These are phyloP conservation scores for Sporothrix protearum DNA, from an alignment of 2,329 filamentous ascomycete genomes.

Conservation along the genomic window DNA sequence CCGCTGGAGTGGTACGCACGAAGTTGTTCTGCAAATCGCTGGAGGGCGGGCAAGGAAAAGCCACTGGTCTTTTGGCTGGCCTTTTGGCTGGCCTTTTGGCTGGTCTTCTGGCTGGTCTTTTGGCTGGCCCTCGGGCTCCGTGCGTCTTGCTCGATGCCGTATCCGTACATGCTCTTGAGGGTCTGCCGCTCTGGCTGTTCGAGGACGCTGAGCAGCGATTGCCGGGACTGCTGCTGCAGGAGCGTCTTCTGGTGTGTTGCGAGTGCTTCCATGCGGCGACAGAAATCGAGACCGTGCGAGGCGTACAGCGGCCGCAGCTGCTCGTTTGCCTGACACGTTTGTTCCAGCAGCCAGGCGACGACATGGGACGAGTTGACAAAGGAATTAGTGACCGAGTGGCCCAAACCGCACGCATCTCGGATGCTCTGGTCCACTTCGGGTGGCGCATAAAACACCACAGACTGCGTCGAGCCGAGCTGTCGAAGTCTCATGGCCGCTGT, in stretches of 20 bases:
- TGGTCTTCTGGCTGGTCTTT: too few species aligned
- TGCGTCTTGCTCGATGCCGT: conserved; percentile 27
- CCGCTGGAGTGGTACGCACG: conserved; percentile 33
- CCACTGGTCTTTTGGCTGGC: conserved; percentile 30
- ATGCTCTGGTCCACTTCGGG: conserved; percentile 62
- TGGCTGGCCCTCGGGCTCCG: too few species aligned
- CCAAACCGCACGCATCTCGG: conserved; percentile 42
- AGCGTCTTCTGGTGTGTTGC: conserved; percentile 44
- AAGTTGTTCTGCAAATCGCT: conserved; percentile 33
- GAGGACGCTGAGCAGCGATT: conserved; percentile 44
- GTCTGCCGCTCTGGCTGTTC: conserved; percentile 54
- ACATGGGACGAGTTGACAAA: conserved; percentile 41
- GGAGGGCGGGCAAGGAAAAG: conserved; percentile 30
- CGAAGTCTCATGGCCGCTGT: conserved; percentile 63
- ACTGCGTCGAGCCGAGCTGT: conserved; percentile 54
- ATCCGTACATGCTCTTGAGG: conserved; percentile 55
- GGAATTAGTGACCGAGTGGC: accelerated
- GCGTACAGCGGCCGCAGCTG: conserved; percentile 57
- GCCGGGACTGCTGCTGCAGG: conserved; percentile 34
- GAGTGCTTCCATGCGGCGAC: conserved; percentile 50
- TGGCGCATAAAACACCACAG: conserved; percentile 53
- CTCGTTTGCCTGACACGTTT: conserved; percentile 59
- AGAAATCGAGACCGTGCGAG: conserved; percentile 60
- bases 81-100: too few species aligned
- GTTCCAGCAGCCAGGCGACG: conserved; percentile 59